Conservation (phyloP, 352 stramenopile genomes). For the Phytophthora cryptogea region DNA sequence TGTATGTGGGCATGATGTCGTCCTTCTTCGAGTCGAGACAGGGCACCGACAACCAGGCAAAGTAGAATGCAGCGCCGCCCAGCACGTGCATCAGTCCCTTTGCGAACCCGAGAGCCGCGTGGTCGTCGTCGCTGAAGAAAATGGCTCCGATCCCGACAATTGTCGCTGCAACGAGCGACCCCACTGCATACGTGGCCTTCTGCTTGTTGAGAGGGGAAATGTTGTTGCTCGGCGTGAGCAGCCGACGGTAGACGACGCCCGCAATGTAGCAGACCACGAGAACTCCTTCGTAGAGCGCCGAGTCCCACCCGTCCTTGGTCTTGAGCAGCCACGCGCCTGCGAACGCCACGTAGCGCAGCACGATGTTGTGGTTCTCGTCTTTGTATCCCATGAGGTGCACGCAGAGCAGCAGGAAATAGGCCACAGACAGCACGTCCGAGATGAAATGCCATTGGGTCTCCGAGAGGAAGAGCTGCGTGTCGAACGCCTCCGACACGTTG, state of each 20-base stretch:
- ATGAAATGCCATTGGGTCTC: constrained; percentile 88
- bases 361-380: constrained; percentile 84
- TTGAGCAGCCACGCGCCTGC: constrained; percentile 86
- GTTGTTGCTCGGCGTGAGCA: constrained; percentile 45
- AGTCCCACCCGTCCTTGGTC: constrained; percentile 82
- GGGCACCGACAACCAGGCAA: constrained; percentile 74
- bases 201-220: constrained; percentile 62
- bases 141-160: constrained; percentile 55
- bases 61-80: constrained; percentile 72
- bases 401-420: constrained; percentile 86
- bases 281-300: constrained; percentile 67
- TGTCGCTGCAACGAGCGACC: constrained; percentile 44
- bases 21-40: constrained; percentile 87
- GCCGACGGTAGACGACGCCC: constrained; percentile 57
- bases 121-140: constrained; percentile 50
- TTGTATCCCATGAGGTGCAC: constrained; percentile 86
- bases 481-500: constrained; percentile 80
- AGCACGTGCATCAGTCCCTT: constrained; percentile 76
- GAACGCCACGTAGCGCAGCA: constrained; percentile 87
- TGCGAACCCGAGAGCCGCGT: constrained; percentile 53
- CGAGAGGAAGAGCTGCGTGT: constrained; percentile 65
- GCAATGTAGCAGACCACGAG: constrained; percentile 65
- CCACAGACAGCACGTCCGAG: constrained; percentile 84
- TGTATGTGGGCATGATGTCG: constrained; percentile 75
- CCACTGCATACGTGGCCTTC: constrained; percentile 57